Base-by-base conservation (phyloP, 2,329 filamentous ascomycete genomes). In the Aspergillus aculeatinus region DNA sequence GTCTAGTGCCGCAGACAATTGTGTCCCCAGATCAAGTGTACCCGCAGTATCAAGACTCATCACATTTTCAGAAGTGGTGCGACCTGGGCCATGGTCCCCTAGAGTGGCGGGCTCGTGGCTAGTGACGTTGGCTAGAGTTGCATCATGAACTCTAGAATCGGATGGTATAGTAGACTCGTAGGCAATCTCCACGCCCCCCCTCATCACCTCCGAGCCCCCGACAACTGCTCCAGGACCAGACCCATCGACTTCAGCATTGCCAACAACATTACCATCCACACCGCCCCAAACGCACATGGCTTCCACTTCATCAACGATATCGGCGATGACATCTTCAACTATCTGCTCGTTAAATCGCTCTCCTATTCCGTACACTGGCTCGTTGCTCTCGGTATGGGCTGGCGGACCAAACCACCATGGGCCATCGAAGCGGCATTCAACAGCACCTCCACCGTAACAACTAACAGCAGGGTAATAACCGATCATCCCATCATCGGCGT, bases 391-490 rank as follows among this genome's bases (percentile, higher is more conserved):
- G 5, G 67, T 66, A 11, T 78, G 61, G 21, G 82, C 85, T 3
- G 86, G 83, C 0, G 93, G 93, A 16, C 92, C 91, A 72, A 82
- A 90, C 92, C 93, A 97, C 80, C 96, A 98, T 33, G 95, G 83
- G 0, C 92, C 92, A 1, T 95, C 94, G 72, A 99, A 97, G 76
- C 97, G 97, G 68, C 94, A 89, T 74, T 98, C 91, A 16, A 90
- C 93, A 1, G 93, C 90, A 25, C 94, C 95, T 55, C 93, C 94
- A 49, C 90, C 88, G 78, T 97, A 98, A 23, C 95, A 90, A 68
- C 92, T 95, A 21, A 99, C 87, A 23, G 93, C 91, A 1, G 95
- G 95, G 71, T 96, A 96, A 78, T 99, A 99, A 11, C 95, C 96
- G 1, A 97, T 85, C 83, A 95, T 90, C 39, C 94, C 95, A 71